Base-by-base conservation (phyloP, 2,329 filamentous ascomycete species). In the Cytospora piceicola region DNA sequence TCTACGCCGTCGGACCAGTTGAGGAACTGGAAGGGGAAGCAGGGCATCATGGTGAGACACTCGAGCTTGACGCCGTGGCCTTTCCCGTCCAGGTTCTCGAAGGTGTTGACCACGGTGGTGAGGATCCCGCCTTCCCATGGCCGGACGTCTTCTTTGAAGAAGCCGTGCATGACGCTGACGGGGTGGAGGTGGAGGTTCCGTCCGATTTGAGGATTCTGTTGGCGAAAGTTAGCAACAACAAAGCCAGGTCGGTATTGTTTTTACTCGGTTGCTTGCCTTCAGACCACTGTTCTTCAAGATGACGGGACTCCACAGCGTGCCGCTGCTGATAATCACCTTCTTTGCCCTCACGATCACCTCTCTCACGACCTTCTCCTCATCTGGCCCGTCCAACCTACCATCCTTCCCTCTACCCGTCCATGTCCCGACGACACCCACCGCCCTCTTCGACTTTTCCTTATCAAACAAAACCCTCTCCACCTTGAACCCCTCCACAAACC, bases 41-140 rank as follows among this genome's bases (percentile, higher is more conserved):
- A 84, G 0, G 92, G 91, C 66, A 86, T 69, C 89, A 94, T 93
- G 70, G 83, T 84, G 1, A 86, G 84, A 9, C 87, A 82, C 80
- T 96, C 92, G 36, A 96, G 80, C 76, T 94, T 96, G 57, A 83
- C 82, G 29, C 93, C 93, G 70, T 96, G 91, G 60, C 92, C 91
- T 54, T 88, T 82, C 1, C 85, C 85, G 74, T 96, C 91, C 0
- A 92, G 80, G 69, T 96, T 90, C 69, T 95, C 91, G 71, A 93
- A 91, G 59, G 91, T 87, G 51, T 83, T 85, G 66, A 91, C 88
- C n/a, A 93, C 88, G 1, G 87, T 84, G 0, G 93, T 96, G 63
- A 96, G 84, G 69, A 93, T 93, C 1, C 86, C 83, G n/a, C 80
- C 81, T 75, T 87, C 86, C 88, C 88, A 91, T 1, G 86, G 86